Conservation (phyloP, 2,329 filamentous ascomycete genomes). For the Eurotiales sp. region DNA sequence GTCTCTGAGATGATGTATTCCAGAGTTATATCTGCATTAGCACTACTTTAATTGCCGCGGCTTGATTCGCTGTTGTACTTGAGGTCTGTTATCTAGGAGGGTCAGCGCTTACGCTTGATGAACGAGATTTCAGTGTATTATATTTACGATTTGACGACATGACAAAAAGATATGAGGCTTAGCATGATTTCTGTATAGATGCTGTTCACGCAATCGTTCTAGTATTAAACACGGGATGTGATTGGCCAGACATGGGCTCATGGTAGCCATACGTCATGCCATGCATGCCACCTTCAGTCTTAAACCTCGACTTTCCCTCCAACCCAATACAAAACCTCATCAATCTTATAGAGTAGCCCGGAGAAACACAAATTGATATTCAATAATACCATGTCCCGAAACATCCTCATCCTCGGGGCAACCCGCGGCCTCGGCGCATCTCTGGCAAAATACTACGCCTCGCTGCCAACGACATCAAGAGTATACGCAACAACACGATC, state of each 20-base stretch:
- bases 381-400: slow-evolving; percentile 18
- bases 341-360: too few relatives aligned
- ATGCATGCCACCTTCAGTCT: neutral
- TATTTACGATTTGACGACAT: neutral
- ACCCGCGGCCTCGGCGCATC: slow-evolving; percentile 65
- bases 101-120: too few relatives aligned
- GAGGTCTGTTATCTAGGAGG: neutral
- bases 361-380: too few relatives aligned
- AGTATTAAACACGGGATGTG: too few relatives aligned
- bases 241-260: slow-evolving; percentile 6
- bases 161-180: neutral
- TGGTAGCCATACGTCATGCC: slow-evolving; percentile 6
- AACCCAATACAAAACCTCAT: neutral
- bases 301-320: too few relatives aligned
- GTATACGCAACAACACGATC: slow-evolving; percentile 61
- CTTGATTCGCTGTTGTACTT: too few relatives aligned
- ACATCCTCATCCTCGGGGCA: slow-evolving; percentile 62
- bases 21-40: too few relatives aligned
- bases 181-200: too few relatives aligned
- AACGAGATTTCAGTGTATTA: neutral
- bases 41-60: too few relatives aligned
- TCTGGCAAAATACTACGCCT: slow-evolving; percentile 57
- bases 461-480: slow-evolving; percentile 37
- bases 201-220: too few relatives aligned
- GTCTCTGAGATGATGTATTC: too few relatives aligned